phyloP scores from a whole-genome alignment of 768 basidiomycete genomes.

The Imleria badia region DNA sequence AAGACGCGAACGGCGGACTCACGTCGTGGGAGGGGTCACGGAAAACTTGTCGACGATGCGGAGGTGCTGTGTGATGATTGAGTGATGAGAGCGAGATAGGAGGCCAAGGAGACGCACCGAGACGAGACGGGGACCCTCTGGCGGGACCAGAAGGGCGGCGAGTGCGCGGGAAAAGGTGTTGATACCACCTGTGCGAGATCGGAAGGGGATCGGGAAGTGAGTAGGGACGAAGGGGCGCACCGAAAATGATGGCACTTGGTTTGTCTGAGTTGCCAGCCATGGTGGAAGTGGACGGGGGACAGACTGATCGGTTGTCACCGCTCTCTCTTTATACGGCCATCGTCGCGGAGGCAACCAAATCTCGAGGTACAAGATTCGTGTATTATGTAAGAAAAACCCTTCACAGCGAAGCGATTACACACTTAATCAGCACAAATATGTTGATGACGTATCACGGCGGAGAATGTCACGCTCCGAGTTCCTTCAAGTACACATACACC shows the following conservation, averaged over 20 bases:
- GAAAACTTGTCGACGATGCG: conserved; percentile 77
- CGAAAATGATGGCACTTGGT: conserved; percentile 75
- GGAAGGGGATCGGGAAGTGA: conserved; percentile 5
- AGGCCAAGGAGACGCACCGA: conserved; percentile 48
- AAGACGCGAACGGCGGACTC: conserved; percentile 27
- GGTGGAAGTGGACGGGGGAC: conserved; percentile 8
- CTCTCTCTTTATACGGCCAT: conserved; percentile 25
- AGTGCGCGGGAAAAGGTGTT: conserved; percentile 78
- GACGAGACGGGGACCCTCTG: conserved; percentile 66
- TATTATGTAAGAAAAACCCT: conserved; percentile 31
- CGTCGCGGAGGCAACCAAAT: conserved; percentile 27
- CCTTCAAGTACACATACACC: conserved; percentile 65
- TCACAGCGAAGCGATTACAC: conserved; percentile 1
- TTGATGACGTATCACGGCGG: conserved; percentile 2
- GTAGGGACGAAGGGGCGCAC: conserved; percentile 41
- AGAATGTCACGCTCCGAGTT: not conserved
- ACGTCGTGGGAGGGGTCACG: conserved; percentile 74
- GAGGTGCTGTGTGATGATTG: conserved; percentile 46
- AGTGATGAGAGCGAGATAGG: conserved; percentile 12
- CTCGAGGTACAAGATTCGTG: conserved; percentile 1
- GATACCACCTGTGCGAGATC: conserved; percentile 58
- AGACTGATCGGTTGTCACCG: conserved; percentile 23
- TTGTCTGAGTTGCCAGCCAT: conserved; percentile 40
- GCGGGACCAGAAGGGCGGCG: conserved; percentile 63
- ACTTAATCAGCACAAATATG: conserved; percentile 12